A percentile compares a stretch with the other conserved stretches of the same genome.
Evolutionary conservation across 768 basidiomycete species (phyloP).

Genomic region (Calocybe indica): DNA sequence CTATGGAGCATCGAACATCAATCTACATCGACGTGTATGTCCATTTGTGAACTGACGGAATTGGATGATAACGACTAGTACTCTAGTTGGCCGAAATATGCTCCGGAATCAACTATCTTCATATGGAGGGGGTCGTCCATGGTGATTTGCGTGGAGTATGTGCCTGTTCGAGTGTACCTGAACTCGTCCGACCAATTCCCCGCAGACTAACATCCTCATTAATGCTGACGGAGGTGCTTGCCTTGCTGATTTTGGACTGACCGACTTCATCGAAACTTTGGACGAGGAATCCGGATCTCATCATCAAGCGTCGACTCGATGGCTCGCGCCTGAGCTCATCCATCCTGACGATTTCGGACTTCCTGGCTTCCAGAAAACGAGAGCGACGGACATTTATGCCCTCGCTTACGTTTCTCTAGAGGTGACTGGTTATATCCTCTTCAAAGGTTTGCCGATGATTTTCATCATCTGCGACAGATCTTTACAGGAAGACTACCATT

Average conservation of each 20-base stretch:
- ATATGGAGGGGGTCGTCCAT: constrained; percentile 9
- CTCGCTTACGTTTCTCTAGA: constrained; percentile 11
- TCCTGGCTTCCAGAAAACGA: constrained; percentile 8
- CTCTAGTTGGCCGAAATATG: constrained; percentile 8
- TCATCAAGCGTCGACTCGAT: constrained; percentile 10
- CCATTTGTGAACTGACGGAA: background rate
- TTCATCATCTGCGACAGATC: background rate
- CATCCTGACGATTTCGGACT: constrained; percentile 10
- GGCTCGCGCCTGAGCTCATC: constrained; percentile 12
- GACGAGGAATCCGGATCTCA: constrained; percentile 6
- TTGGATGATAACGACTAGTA: background rate
- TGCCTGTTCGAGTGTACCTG: background rate
- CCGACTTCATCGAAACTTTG: constrained; percentile 11
- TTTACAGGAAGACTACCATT: constrained; percentile 11
- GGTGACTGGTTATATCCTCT: background rate
- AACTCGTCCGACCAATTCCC: background rate
- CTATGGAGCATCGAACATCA: constrained; percentile 10
- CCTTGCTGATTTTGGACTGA: constrained; percentile 12
- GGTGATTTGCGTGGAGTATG: constrained; percentile 11
- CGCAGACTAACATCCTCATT: constrained; percentile 11
- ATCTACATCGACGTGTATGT: constrained; percentile 9
- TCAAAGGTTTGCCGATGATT: background rate
- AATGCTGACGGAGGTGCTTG: constrained; percentile 10
- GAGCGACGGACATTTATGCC: constrained; percentile 10
- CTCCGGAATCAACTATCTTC: constrained; percentile 10